phyloP scores from a whole-genome alignment of 352 stramenopile genomes.

The Stramenopiles sp. region DNA sequence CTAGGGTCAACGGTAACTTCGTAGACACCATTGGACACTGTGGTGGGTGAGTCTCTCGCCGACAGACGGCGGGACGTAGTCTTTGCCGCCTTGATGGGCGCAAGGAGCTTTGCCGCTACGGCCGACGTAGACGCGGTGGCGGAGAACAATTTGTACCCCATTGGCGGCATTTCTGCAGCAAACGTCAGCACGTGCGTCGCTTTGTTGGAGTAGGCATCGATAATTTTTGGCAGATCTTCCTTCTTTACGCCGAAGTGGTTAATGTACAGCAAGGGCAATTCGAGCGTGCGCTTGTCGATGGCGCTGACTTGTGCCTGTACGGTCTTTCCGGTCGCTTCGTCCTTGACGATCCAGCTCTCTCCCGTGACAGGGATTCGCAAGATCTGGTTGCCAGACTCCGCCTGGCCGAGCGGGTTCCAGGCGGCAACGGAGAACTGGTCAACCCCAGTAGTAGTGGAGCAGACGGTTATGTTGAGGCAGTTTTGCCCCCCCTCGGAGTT shows the following conservation, averaged over 20 bases:
- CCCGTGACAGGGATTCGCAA: conserved; percentile 36
- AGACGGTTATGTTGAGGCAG: conserved; percentile 65
- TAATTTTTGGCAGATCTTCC: conserved; percentile 15
- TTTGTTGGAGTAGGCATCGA: background rate
- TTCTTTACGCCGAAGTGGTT: conserved; percentile 18
- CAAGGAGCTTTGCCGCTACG: background rate
- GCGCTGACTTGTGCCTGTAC: conserved; percentile 22
- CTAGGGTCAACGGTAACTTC: background rate
- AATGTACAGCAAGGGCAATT: conserved; percentile 20
- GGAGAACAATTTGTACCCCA: background rate
- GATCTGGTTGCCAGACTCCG: conserved; percentile 20
- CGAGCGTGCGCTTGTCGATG: conserved; percentile 9
- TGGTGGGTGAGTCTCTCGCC: background rate
- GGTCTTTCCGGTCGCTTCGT: conserved; percentile 17
- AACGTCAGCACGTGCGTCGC: background rate
- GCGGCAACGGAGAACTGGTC: conserved; percentile 37
- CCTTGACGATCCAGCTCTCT: conserved; percentile 14
- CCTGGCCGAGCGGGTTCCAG: conserved; percentile 35
- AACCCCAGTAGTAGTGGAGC: conserved; percentile 36
- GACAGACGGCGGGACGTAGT: background rate
- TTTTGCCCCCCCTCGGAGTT: background rate
- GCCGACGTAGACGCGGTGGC: background rate
- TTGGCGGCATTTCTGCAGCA: background rate
- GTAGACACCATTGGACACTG: background rate
- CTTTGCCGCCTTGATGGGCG: background rate